phyloP scores from a whole-genome alignment of 345 rosid genomes.

The Litchi chinensis region DNA sequence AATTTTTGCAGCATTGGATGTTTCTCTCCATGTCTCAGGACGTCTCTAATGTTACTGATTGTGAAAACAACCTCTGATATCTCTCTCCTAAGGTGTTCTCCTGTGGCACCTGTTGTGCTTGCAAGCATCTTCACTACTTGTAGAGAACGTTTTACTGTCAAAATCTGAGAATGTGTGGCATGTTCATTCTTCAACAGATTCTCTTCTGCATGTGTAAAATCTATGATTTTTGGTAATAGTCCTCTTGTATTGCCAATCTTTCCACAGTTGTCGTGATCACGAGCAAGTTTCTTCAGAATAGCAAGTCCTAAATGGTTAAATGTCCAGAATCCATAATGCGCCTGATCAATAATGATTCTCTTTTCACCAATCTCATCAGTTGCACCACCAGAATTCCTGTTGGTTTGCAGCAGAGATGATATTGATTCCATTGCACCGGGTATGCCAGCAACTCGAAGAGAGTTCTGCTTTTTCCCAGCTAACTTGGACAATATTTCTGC shows the following conservation, averaged over 20 bases:
- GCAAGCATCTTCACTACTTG: constrained; percentile 86
- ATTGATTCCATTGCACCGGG: constrained; percentile 95
- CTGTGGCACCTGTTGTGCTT: constrained; percentile 73
- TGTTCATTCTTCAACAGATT: constrained; percentile 48
- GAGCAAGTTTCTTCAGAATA: constrained; percentile 76
- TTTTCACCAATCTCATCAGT: constrained; percentile 81
- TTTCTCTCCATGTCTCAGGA: constrained; percentile 64
- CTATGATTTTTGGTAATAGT: constrained; percentile 79
- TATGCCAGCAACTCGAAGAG: constrained; percentile 77
- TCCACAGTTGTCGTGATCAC: constrained; percentile 87
- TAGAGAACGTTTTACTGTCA: constrained; percentile 70
- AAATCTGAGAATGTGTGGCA: constrained; percentile 51
- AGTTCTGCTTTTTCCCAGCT: constrained; percentile 77
- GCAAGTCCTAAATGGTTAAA: constrained; percentile 82
- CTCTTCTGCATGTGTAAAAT: constrained; percentile 68
- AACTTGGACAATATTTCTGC: constrained; percentile 75
- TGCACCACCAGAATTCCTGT: constrained; percentile 43
- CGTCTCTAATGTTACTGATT: constrained; percentile 78
- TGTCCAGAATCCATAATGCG: constrained; percentile 60
- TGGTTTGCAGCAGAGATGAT: constrained; percentile 74
- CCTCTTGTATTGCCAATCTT: constrained; percentile 92
- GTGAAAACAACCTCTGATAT: constrained; percentile 91
- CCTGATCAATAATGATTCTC: constrained; percentile 41
- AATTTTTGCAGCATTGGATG: constrained; percentile 72
- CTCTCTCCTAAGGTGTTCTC: constrained; percentile 70